phyloP scores from a whole-genome alignment of 495 filamentous ascomycete species.

The Hypoxylon fragiforme region DNA sequence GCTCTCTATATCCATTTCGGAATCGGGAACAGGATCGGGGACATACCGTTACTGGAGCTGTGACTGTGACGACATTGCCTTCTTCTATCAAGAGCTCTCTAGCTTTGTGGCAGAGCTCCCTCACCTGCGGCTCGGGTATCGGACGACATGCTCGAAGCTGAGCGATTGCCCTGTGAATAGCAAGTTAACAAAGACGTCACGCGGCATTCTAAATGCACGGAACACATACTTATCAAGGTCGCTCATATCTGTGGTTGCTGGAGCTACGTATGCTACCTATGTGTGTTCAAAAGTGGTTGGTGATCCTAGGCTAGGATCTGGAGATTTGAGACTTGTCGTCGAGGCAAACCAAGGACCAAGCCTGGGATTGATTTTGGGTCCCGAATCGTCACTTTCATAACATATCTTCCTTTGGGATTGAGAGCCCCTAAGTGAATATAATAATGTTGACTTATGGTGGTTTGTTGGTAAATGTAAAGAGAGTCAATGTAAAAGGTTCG shows the following conservation, averaged over 20 bases:
- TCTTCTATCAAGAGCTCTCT: conserved; percentile 96
- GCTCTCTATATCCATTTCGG: neutral
- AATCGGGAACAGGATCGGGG: too few relatives aligned
- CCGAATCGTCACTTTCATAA: conserved; percentile 20
- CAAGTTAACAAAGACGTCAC: conserved; percentile 15
- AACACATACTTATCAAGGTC: conserved; percentile 77
- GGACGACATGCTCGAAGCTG: conserved; percentile 93
- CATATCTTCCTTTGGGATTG: conserved; percentile 3
- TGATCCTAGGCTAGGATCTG: too few relatives aligned
- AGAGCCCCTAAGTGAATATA: neutral
- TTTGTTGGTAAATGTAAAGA: neutral
- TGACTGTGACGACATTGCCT: conserved; percentile 94
- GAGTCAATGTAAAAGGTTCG: neutral
- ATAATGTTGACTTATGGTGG: too few relatives aligned
- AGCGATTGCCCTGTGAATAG: conserved; percentile 73
- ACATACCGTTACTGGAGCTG: conserved; percentile 86
- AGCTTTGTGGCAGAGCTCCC: conserved; percentile 97
- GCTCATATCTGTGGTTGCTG: conserved; percentile 63
- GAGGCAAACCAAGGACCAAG: neutral
- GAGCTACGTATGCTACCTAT: neutral
- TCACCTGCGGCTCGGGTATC: conserved; percentile 92
- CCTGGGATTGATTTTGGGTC: neutral
- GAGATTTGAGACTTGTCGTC: neutral
- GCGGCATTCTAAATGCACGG: neutral
- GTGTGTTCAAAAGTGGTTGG: too few relatives aligned